Evolutionary conservation across 768 basidiomycete genomes (phyloP).

Genomic region (Naematelia aurantialba): DNA sequence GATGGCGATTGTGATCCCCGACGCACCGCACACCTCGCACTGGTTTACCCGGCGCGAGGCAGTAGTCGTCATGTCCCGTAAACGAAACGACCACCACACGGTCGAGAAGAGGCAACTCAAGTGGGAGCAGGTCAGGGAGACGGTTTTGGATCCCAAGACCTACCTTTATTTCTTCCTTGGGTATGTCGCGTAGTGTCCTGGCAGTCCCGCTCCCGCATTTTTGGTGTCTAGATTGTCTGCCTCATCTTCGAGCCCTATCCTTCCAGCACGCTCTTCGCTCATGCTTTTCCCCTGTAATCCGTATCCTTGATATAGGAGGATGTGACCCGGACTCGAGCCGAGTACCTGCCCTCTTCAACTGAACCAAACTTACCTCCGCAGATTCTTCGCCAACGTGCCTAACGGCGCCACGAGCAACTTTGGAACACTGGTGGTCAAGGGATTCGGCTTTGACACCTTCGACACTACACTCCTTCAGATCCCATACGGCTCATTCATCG

Average conservation of each 20-base stretch:
- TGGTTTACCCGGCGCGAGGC: constrained; percentile 44
- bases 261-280: no score
- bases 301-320: no score
- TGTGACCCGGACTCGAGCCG: no score
- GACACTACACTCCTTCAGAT: constrained; percentile 35
- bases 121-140: constrained; percentile 36
- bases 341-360: no score
- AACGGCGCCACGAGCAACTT: constrained; percentile 42
- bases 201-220: no score
- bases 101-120: constrained; percentile 44
- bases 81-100: constrained; percentile 46
- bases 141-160: constrained; percentile 37
- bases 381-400: constrained; percentile 41
- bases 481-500: constrained; percentile 37
- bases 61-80: constrained; percentile 42
- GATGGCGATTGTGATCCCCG: constrained; percentile 42
- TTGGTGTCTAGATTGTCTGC: no score
- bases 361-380: neutral
- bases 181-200: neutral
- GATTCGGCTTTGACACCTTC: constrained; percentile 28
- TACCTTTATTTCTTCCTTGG: constrained; percentile 49
- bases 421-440: constrained; percentile 34
- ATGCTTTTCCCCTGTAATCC: no score
- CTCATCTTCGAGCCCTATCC: no score
- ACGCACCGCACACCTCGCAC: constrained; percentile 39